Evolutionary conservation across 164 flowering plant species (phyloP), one percentile per base, ranked within the genome.

Genomic region (Berberis thunbergii): DNA sequence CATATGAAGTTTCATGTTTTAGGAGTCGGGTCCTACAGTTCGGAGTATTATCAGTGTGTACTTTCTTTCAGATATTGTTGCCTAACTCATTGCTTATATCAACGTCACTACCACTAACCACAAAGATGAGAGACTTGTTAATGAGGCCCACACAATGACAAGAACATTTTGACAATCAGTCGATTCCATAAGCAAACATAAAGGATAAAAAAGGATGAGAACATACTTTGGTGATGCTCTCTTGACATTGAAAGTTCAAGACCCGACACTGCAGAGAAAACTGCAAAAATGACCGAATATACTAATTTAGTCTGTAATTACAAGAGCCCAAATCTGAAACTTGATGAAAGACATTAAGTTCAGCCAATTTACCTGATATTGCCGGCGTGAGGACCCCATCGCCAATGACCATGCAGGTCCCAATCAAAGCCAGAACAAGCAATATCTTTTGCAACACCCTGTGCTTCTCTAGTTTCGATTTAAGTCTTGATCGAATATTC

Each of bases 361-460:
- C 12, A 48, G 3, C n/a, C 2, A 39, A 5, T n/a, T 12, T 73
- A 93, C 98, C 97, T 7, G 96, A 90, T 72, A 93, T 74, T 45
- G 98, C 95, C 1, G 98, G 98, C 0, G 94, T 88, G 54, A 93
- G 90, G n/a, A 90, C 84, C 50, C 98, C 98, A 77, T 93, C 98
- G 41, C 97, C 98, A 73, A 93, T 93, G 59, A 93, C 98, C 98
- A 93, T 93, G 73, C 97, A 93, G 68, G 98, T 76, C 60, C 98
- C 98, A 78, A 93, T 80, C 78, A 93, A 70, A 71, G 98, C 94
- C 64, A 93, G 69, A 45, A 88, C 61, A 59, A 93, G 86, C 79
- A 93, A 75, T 49, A 84, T 65, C 64, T 76, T 85, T 78, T 90
- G 96, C 79, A 90, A 66, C 45, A 84, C 87, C 67, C 75, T 76